These are phyloP conservation scores for Solanum sejunctum DNA, from an alignment of 257 asterid species.

Conservation along the genomic window DNA sequence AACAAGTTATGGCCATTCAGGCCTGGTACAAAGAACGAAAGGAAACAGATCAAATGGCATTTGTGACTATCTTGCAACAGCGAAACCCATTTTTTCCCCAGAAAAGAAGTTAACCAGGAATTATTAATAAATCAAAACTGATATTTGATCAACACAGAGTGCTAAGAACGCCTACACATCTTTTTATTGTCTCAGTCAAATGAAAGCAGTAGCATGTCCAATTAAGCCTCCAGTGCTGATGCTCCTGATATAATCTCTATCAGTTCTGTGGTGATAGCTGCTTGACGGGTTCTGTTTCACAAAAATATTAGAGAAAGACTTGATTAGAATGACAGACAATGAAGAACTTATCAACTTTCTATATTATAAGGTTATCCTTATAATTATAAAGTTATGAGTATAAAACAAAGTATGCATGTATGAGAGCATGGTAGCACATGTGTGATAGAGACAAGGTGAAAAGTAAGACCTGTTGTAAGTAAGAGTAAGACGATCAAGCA, in stretches of 20 bases:
- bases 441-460: not conserved
- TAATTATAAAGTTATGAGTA: not conserved
- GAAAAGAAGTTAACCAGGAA: not conserved
- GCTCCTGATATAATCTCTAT: conserved; percentile 96
- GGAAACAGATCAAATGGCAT: not conserved
- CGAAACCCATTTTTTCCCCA: not conserved
- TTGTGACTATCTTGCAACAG: not conserved
- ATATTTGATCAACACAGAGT: conserved; percentile 2
- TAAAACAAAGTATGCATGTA: not conserved
- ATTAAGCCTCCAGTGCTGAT: conserved; percentile 64
- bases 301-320: not conserved
- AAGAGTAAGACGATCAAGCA: conserved; percentile 98
- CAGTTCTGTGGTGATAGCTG: conserved; percentile 86
- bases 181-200: conserved; percentile 33
- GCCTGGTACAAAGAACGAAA: not conserved
- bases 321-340: not conserved
- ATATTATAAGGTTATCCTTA: not conserved
- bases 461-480: conserved; percentile 76
- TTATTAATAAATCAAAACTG: not conserved
- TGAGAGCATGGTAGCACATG: not conserved
- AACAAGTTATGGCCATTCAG: not conserved
- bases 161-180: conserved; percentile 10
- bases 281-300: conserved; percentile 82
- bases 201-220: not conserved
- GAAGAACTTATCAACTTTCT: not conserved